phyloP scores from a whole-genome alignment of 768 basidiomycete genomes.

The Phallus indusiatus region DNA sequence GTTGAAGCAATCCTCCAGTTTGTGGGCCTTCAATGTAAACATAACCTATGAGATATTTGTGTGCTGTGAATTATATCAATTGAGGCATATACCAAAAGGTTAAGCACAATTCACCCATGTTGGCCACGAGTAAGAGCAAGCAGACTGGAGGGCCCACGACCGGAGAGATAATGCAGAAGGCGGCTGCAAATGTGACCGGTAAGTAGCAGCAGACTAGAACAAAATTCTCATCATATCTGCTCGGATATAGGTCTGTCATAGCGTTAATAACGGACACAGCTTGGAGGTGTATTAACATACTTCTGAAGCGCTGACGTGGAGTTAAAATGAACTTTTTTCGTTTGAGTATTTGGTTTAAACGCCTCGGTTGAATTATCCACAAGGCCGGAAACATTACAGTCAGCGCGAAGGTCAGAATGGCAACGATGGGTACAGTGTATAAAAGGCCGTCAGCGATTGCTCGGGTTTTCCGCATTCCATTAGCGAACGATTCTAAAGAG shows the following conservation, averaged over 20 bases:
- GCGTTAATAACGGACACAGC: background rate
- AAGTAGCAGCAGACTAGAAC: constrained; percentile 58
- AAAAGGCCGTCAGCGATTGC: constrained; percentile 61
- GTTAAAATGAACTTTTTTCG: constrained; percentile 56
- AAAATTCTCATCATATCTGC: constrained; percentile 59
- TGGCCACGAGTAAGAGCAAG: constrained; percentile 51
- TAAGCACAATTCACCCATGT: constrained; percentile 42
- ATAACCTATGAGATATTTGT: constrained; percentile 71
- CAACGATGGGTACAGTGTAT: constrained; percentile 55
- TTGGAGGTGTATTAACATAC: constrained; percentile 30
- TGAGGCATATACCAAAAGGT: background rate
- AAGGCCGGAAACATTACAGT: constrained; percentile 65
- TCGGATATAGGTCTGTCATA: constrained; percentile 55
- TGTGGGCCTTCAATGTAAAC: constrained; percentile 56
- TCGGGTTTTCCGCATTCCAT: constrained; percentile 18
- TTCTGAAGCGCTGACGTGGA: constrained; percentile 70
- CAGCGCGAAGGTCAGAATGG: constrained; percentile 49
- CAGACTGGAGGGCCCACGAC: constrained; percentile 63
- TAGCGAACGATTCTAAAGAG: constrained; percentile 49
- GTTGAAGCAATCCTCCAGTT: constrained; percentile 63
- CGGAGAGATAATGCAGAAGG: constrained; percentile 69
- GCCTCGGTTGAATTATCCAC: constrained; percentile 61
- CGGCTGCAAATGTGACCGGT: constrained; percentile 61
- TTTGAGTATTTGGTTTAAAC: constrained; percentile 46
- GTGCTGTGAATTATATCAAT: constrained; percentile 35